Base-by-base conservation (phyloP, 805 yeast genomes). In the Kazachstania psychrophila region DNA sequence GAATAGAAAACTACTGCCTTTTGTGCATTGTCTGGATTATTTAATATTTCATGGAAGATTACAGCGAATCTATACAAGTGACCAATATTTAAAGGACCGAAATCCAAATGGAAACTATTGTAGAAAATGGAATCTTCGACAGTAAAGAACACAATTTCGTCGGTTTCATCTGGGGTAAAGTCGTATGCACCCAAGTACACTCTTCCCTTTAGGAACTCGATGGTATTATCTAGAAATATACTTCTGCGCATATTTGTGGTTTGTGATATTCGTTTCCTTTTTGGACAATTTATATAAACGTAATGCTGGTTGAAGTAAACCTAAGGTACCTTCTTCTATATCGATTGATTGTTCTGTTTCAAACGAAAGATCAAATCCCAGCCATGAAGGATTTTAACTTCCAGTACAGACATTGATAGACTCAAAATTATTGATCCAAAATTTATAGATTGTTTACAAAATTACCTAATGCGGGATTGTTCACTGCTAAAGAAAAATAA, bases 11-110 rank as follows among this genome's bases (percentile, higher is more conserved):
- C 94, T 15, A 92, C 85, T 2, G 95, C 94, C 52, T 84, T 87
- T 24, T 83, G 81, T 46, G 80, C 80, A 56, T 88, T 88, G 12
- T 72, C 72, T 25, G 81, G 81, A 48, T 84, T 95, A 49, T 89
- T 89, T 49, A 92, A 69, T 34, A 88, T 81, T 54, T 87, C 94
- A 57, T 92, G 98, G 41, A 92, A 70, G 14, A 83, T 79, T 13
- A 92, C 96, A 0, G 98, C 98, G 65, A 92, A 92, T 35, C 98
- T 70, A 62, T 92, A 92, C 34, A 92, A 64, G 57, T 82, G 94
- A 1, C 96, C 96, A 35, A 89, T 77, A 57, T 89, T 94, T 47
- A 92, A 66, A 0, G 98, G 98, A 32, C 98, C 98, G 61, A 92
- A 92, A 60, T 92, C 98, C 45, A 88, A 70, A 58, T 89, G 95